Base-by-base conservation (phyloP, 2,329 filamentous ascomycete genomes). In the Fusarium duplospermum region DNA sequence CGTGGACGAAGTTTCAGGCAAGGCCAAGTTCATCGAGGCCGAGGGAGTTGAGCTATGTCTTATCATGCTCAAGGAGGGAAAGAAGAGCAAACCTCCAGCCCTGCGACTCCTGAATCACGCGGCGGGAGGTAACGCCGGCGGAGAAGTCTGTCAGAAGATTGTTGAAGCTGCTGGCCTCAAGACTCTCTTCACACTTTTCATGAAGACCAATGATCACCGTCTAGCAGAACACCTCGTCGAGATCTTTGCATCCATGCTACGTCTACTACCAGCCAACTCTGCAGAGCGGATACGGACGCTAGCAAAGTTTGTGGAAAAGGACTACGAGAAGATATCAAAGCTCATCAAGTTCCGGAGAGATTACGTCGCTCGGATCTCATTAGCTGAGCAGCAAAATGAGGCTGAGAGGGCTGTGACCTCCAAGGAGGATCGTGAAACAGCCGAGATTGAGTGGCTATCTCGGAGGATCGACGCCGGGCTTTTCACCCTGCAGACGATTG, bases 261-360 rank as follows among this genome's bases (percentile, higher is more conserved):
- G 95, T 27, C 87, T 92, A 5, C 83, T 99, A 1, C 95, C 95
- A 0, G 93, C 91, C 18, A 90, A 94, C 35, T 95, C 94, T 2
- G 87, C 94, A 0, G 88, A 92, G 35, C 90, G 96, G 7, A 97
- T 98, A 76, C 90, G 96, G 5, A 89, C 93, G 1, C 88, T 98
- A 5, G 96, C 95, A 57, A 99, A 99, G 80, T 98, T 98, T 78
- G 93, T 98, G 20, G 96, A 99, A 82, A 97, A 94, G 80, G 92
- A 98, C 74, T 98, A 97, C 81, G 94, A 92, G 75, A 98, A 98
- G 86, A 90, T 94, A 40, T 84, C 81, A 7, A 94, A 92, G 80
- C 86, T 98, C 6, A 82, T 97, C 38, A 86, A 88, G 69, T 82
- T 98, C 57, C 89, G 95, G 45, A 85, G 90, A 57, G 92, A 93